Evolutionary conservation across 2,329 filamentous ascomycete genomes (phyloP).

Genomic region (Mycocentrospora acerina): DNA sequence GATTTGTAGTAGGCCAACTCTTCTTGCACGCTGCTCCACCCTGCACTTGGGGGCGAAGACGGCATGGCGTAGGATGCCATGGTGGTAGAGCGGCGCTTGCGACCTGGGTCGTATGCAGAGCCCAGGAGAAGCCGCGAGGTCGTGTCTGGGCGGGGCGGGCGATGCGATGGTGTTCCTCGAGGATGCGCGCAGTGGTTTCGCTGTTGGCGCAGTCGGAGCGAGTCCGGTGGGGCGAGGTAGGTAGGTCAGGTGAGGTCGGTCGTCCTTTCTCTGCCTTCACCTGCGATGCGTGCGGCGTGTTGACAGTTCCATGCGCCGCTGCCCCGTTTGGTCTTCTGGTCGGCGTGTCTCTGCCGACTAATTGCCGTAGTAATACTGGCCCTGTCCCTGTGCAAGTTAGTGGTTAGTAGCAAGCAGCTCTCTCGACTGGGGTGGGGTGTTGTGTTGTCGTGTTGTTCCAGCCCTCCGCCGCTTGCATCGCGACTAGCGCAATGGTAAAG

Average conservation of each 20-base stretch:
- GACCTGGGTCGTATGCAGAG: slow-evolving; percentile 13
- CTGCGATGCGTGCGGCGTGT: slow-evolving; percentile 3
- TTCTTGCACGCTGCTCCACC: slow-evolving; percentile 58
- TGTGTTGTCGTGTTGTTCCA: slow-evolving; percentile 13
- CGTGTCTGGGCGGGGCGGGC: slow-evolving; percentile 21
- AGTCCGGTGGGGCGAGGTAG: slow-evolving; percentile 7
- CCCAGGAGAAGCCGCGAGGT: slow-evolving; percentile 27
- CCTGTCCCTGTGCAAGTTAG: slow-evolving; percentile 38
- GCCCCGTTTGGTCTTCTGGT: slow-evolving; percentile 17
- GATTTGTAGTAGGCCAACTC: slow-evolving; percentile 92
- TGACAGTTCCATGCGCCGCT: slow-evolving; percentile 35
- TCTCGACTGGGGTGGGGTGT: slow-evolving; percentile 23
- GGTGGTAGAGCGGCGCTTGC: slow-evolving; percentile 18
- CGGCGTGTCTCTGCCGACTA: slow-evolving; percentile 7
- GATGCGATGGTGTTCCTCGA: slow-evolving; percentile 6
- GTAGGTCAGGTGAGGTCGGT: slow-evolving; percentile 18
- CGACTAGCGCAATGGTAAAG: no score
- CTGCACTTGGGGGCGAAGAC: slow-evolving; percentile 34
- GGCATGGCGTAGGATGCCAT: slow-evolving; percentile 34
- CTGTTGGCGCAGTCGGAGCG: slow-evolving; percentile 8
- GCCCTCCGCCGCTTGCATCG: background rate
- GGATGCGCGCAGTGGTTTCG: background rate
- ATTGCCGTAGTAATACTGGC: slow-evolving; percentile 9
- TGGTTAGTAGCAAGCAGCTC: slow-evolving; percentile 26
- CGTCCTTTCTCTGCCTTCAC: slow-evolving; percentile 15